Base-by-base conservation (phyloP, 345 rosid species). In the Camelina hispida region DNA sequence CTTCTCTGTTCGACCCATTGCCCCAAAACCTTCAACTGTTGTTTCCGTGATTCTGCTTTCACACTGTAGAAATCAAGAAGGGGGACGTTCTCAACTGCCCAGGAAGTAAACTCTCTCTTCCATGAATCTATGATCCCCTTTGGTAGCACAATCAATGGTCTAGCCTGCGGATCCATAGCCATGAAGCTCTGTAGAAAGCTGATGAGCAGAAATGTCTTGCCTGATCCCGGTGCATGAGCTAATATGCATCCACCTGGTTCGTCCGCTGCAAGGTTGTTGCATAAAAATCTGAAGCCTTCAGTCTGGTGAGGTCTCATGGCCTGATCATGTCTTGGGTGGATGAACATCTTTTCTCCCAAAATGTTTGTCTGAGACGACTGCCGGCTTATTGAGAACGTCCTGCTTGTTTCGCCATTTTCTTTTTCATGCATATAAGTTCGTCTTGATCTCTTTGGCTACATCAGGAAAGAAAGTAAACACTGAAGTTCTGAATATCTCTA, bases 181-280 rank as follows among this genome's bases (percentile, higher is more conserved):
- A 95, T 83, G 74, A 95, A 95, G 75, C 96, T 92, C 53, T 90
- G 97, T 81, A 95, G 75, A 74, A 92, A 92, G 75, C 97, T 92
- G 35, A 95, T 92, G 15, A 92, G 85, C 83, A 94, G 87, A 57
- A 94, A 94, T 7, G 99, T 92, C 80, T 94, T 92, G 32, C 97
- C 99, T 9, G 99, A 94, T 42, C 99, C 99, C 9, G 97, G 99
- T 10, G 97, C 96, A 84, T 94, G 97, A 46, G 99, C 99, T 82
- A 94, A 57, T 70, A 94, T 90, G 80, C 97, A 92, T 40, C 97
- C 99, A 28, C 96, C 91, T 6, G 99, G 97, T 43, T 84, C 80
- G 46, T 94, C 92, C 3, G 83, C 50, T 46, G 83, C 89, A 59
- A 94, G 79, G 65, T 94, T 94, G 70, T 84, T 85, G 56, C 90